Base-by-base conservation (phyloP, 2,329 filamentous ascomycete species). In the Pseudogymnoascus sp. region DNA sequence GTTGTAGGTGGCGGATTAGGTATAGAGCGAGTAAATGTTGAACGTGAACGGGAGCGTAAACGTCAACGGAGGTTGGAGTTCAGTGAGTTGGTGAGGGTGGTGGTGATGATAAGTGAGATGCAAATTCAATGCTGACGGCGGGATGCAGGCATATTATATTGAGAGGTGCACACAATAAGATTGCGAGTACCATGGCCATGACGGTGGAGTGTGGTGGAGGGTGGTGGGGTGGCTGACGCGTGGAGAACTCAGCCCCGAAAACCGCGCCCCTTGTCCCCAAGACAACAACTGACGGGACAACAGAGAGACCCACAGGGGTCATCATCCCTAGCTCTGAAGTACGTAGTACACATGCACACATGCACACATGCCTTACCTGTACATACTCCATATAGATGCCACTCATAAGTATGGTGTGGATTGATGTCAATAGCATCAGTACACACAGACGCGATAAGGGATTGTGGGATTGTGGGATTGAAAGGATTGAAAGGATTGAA, bases 91-190 rank as follows among this genome's bases (percentile, higher is more conserved):
- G 22, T 47, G 47, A 32, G 39, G 39, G 18, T 43, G 38, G 11
- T 30, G 43, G 22, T 50, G 25, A n/a, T 35, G 35, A 6, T 38
- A 28, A 61, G 30, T 32, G 50, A 41, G 39, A 14, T 25, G 61
- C 38, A 57, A 50, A 38, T 47, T 57, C 57, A 62, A 41, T 62
- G 58, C 58, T 64, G 47, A 54, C 47, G 12, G 11, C 25, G 47
- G 47, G 28, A 54, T 32, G 16, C 47, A 32, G 7, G n/a, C 47
- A 54, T 54, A 54, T 54, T 54, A 54, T 54, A 54, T 54, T 54
- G 47, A 32, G 47, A 54, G 32, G 28, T 12, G 47, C 47, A 54
- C 47, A 54, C 47, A 54, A 4, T 34, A 54, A 54, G 47, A 54
- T 54, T 54, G 47, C 47, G 47, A 54, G 47, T 54, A 54, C 47